Percentiles rank a stretch among this genome's conserved stretches.
phyloP scores from a whole-genome alignment of 208 protist species.

The Crithidia brevicula region DNA sequence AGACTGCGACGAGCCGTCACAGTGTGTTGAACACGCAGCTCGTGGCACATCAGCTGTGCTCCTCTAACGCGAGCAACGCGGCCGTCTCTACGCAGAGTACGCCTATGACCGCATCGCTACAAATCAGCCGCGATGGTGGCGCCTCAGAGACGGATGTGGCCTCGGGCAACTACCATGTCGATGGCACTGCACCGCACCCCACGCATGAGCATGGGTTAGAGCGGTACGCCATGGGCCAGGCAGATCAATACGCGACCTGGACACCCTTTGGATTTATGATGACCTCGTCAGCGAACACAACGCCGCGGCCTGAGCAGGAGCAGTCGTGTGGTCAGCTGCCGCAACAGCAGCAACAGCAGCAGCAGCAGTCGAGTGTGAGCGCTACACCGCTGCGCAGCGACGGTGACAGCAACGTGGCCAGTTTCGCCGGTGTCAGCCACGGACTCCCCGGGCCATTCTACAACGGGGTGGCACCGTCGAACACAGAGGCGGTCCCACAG shows the following conservation, averaged over 20 bases:
- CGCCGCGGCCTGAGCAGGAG: conserved; percentile 13
- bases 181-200: neutral
- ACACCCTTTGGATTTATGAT: conserved; percentile 26
- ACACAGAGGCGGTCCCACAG: neutral
- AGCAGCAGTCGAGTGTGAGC: neutral
- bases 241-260: conserved; percentile 27
- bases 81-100: conserved; percentile 32
- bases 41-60: conserved; percentile 22
- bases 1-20: neutral
- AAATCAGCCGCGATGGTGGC: conserved; percentile 19
- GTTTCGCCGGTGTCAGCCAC: neutral
- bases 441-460: neutral
- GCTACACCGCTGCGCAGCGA: conserved; percentile 2
- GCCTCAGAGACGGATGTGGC: conserved; percentile 10
- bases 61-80: conserved; percentile 33
- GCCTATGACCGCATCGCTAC: conserved; percentile 24
- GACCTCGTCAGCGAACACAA: conserved; percentile 15
- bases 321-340: neutral
- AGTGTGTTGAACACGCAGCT: conserved; percentile 17
- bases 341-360: conserved; percentile 12
- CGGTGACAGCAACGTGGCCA: neutral
- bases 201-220: neutral
- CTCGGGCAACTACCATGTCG: neutral
- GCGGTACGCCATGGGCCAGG: neutral
- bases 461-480: neutral